phyloP scores from a whole-genome alignment of 1,139 yeast genomes.

The Torulaspora pretoriensis region DNA sequence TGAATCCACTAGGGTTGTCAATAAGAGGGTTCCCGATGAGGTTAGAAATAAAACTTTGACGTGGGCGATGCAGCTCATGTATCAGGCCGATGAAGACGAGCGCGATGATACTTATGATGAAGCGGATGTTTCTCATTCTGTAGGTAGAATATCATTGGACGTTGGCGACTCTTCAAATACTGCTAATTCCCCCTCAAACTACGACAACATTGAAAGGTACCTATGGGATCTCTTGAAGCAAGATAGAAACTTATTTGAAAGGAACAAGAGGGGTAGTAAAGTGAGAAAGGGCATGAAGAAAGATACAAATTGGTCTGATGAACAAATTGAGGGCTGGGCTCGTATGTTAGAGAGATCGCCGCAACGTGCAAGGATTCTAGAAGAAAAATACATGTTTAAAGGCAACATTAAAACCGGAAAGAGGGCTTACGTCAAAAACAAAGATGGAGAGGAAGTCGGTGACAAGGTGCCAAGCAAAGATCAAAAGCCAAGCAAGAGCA shows the following conservation, averaged over 20 bases:
- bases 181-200: conserved; percentile 20
- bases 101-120: conserved; percentile 78
- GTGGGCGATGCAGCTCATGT: conserved; percentile 60
- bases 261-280: conserved; percentile 48
- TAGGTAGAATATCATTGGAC: conserved; percentile 10
- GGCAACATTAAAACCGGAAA: conserved; percentile 38
- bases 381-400: conserved; percentile 54
- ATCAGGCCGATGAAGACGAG: conserved; percentile 64
- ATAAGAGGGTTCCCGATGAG: conserved; percentile 42
- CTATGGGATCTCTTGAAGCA: conserved; percentile 56
- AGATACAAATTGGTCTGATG: conserved; percentile 71
- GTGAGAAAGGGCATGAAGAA: conserved; percentile 50
- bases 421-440: conserved; percentile 30
- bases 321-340: conserved; percentile 92
- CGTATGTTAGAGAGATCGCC: conserved; percentile 68
- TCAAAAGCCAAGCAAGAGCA: not conserved
- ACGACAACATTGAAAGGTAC: conserved; percentile 45
- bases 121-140: conserved; percentile 44
- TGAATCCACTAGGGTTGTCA: conserved; percentile 18
- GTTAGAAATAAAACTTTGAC: conserved; percentile 54
- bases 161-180: conserved; percentile 20
- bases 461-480: conserved; percentile 5
- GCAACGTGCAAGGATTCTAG: conserved; percentile 53
- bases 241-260: conserved; percentile 50
- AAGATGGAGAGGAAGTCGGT: conserved; percentile 12